Evolutionary conservation across 306 rosid genomes (phyloP).

Genomic region (Trifolium repens): DNA sequence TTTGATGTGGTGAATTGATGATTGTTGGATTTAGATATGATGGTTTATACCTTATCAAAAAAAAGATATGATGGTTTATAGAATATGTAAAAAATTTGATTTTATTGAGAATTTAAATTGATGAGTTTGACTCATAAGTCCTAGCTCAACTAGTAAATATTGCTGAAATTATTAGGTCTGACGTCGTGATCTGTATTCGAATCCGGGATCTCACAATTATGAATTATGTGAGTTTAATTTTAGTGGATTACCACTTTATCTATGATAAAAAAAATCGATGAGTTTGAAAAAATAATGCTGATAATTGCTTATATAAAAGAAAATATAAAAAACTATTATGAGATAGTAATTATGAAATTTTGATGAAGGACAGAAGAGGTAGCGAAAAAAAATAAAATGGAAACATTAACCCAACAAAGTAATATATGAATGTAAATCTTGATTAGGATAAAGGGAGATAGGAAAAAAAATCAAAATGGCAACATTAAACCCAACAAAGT

Average conservation of each 20-base stretch:
- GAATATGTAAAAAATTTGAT: background rate
- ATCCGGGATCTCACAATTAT: too few relatives aligned
- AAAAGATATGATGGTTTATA: background rate
- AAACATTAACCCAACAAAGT: conserved; percentile 46
- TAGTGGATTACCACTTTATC: too few relatives aligned
- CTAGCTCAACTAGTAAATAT: too few relatives aligned
- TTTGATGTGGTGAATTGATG: background rate
- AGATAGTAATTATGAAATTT: too few relatives aligned
- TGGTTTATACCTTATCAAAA: too few relatives aligned
- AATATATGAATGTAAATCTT: conserved; percentile 1
- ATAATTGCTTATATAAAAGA: too few relatives aligned
- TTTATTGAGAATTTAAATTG: background rate
- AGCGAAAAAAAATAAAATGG: conserved; percentile 31
- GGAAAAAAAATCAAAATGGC: conserved; percentile 41
- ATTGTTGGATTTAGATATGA: background rate
- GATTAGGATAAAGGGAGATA: background rate
- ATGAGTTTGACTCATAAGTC: background rate
- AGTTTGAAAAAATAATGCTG: too few relatives aligned
- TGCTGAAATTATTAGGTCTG: too few relatives aligned
- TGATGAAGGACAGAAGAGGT: background rate
- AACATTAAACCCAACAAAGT: conserved; percentile 42
- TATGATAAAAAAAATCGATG: too few relatives aligned
- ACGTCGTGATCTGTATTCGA: too few relatives aligned
- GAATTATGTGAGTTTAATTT: too few relatives aligned
- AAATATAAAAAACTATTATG: too few relatives aligned